Evolutionary conservation across 345 rosid species (phyloP).

Genomic region (Eucalyptus sp.): DNA sequence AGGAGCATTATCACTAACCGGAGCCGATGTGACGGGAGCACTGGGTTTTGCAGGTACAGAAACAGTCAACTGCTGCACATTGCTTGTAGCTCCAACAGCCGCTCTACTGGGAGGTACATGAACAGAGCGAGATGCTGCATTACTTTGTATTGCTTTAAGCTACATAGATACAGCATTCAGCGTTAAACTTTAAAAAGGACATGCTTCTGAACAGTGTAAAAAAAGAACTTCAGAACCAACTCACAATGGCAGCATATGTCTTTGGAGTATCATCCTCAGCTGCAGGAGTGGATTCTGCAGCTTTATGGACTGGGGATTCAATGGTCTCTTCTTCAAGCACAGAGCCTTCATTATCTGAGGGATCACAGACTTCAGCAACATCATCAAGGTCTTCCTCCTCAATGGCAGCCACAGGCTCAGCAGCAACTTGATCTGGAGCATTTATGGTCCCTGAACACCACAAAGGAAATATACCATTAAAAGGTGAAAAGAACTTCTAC

Average conservation of each 20-base stretch:
- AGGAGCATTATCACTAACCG: conserved; percentile 12
- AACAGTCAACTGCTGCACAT: conserved; percentile 4
- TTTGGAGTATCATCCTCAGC: conserved; percentile 55
- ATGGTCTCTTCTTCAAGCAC: conserved; percentile 32
- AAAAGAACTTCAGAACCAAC: conserved; percentile 5
- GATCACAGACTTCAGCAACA: conserved; percentile 41
- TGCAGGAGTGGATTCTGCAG: conserved; percentile 25
- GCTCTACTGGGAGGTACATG: conserved; percentile 18
- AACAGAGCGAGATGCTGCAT: conserved; percentile 17
- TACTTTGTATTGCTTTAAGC: conserved; percentile 43
- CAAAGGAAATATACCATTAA: neutral
- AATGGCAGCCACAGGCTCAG: conserved; percentile 9
- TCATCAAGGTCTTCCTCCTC: conserved; percentile 30
- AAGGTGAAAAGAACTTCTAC: neutral
- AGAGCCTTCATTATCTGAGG: conserved; percentile 39
- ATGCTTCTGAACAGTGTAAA: neutral
- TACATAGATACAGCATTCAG: conserved; percentile 3
- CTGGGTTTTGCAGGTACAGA: conserved; percentile 20
- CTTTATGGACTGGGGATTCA: conserved; percentile 21
- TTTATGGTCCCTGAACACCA: conserved; percentile 18
- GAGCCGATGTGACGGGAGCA: conserved; percentile 11
- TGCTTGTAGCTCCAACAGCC: conserved; percentile 15
- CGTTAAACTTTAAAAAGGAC: neutral
- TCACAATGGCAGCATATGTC: conserved; percentile 73
- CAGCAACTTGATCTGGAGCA: conserved; percentile 11